phyloP scores from a whole-genome alignment of 805 yeast genomes.

The Hanseniaspora nectarophila region DNA sequence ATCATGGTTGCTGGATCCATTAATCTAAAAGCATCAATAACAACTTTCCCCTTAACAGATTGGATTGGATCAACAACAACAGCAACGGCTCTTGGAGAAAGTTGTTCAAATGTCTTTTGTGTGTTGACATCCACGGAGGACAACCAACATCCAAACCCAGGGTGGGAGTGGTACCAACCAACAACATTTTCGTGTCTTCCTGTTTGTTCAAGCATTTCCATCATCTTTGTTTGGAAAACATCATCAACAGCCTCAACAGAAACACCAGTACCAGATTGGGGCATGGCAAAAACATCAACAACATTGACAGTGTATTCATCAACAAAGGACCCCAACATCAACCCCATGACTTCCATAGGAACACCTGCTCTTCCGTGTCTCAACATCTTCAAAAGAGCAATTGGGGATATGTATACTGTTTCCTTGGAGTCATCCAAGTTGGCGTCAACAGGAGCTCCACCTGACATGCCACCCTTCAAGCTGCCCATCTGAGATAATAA shows the following conservation, averaged over 20 bases:
- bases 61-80: constrained; percentile 98
- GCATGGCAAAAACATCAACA: constrained; percentile 98
- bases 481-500: constrained; percentile 33
- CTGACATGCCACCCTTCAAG: constrained; percentile 32
- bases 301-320: constrained; percentile 96
- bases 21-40: constrained; percentile 93
- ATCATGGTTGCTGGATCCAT: constrained; percentile 77
- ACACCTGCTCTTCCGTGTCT: constrained; percentile 93
- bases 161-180: constrained; percentile 99
- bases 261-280: constrained; percentile 96
- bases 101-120: constrained; percentile 93
- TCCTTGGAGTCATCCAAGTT: constrained; percentile 90
- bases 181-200: constrained; percentile 99
- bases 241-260: constrained; percentile 98
- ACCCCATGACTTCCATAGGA: constrained; percentile 88
- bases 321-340: constrained; percentile 95
- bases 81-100: constrained; percentile 91
- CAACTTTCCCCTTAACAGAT: constrained; percentile 96
- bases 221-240: constrained; percentile 96
- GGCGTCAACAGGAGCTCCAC: constrained; percentile 47
- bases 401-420: constrained; percentile 88
- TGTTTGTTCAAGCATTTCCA: constrained; percentile 98
- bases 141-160: constrained; percentile 99
- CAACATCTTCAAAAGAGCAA: constrained; percentile 90
- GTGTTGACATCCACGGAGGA: constrained; percentile 95